Base-by-base conservation (phyloP, 345 rosid genomes). In the Brassica carinata region DNA sequence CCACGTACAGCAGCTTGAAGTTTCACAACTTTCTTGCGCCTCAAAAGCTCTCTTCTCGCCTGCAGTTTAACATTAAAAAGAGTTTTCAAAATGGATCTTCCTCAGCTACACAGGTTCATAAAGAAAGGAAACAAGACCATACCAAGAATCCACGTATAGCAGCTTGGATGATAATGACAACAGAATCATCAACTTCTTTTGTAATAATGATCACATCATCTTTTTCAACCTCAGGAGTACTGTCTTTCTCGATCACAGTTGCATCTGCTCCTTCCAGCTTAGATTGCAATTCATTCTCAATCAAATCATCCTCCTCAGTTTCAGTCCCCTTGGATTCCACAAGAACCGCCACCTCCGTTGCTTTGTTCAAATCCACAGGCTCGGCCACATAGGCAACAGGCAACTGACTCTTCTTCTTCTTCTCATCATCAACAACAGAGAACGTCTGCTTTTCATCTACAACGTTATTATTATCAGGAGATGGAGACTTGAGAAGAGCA, bases 1-100 rank as follows among this genome's bases (percentile, higher is more conserved):
- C 99, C 97, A 11, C 99, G 94, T 11, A 90, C 90, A 64, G 90
- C 92, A 81, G 99, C 98, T 85, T 96, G 99, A 89, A 93, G 81
- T 86, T 88, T 92, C 30, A 93, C 81, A 33, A 92, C 87, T 73
- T 85, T 92, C 87, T 88, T 90, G 43, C 79, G 89, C 89, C 82
- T 92, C 77, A 80, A 65, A 70, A 93, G 85, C 81, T 90, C 90
- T 76, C 73, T 92, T 66, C 79, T 83, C 73, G 90, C 96, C 97
- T 96, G 76, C 58, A 76, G 38, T 36, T 33, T 19, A 61, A 11
- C 57, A 18, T 45, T 71, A 58, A 75, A 71, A 18, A 76, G 61
- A 15, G 10, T 17, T 55, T 3, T 55, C 61, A 55, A 55, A 55
- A 51, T 8, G 18, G 2, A n/a, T n/a, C 18, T 51, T 51, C 18